Evolutionary conservation across 2,329 filamentous ascomycete genomes (phyloP), one percentile per base, ranked within the genome.

Genomic region (Aspergillus aculeatus): DNA sequence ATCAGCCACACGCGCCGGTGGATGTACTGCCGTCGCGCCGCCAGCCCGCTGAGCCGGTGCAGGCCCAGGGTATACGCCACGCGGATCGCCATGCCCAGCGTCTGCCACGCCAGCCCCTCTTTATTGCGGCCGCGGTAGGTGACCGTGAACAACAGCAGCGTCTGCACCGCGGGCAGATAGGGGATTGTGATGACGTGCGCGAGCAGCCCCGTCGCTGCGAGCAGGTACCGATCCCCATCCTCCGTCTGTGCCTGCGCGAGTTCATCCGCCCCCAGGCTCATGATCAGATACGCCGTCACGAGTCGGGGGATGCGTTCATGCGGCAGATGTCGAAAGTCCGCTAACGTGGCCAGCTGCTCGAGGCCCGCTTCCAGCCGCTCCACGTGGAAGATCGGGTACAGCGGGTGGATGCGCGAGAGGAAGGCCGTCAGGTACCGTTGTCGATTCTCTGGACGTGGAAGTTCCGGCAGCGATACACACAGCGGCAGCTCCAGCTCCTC

Each of bases 81-180:
- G 2, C 61, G 48, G 21, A 61, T 64, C 6, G 58, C 61, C 41
- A 63, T 63, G 4, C 62, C 62, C 2, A 64, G 44, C 1, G 54
- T 61, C 19, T 64, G 62, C 62, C 62, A 64, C 2, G 58, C 62
- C 10, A 64, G 60, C 0, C 61, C 62, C 24, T 61, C 62, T 26
- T 61, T 53, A 16, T 61, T 64, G 4, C 58, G 50, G 3, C 62
- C 58, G 2, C 62, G 50, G 21, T 64, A 64, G 1, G 49, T 50
- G 1, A 64, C 48, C 2, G 62, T 61, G 23, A 63, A 58, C 5
- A 63, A 41, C 0, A 64, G 41, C 5, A 64, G 31, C 1, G 62
- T 50, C 49, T 64, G 62, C 2, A 64, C 61, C 1, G 62, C 57
- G 10, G 56, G 62, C 1, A 61, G 51, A 38, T 64, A 64, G 3